Percentiles rank a stretch among this genome's conserved stretches.
Conservation (phyloP, 2,329 filamentous ascomycete genomes). For the Alternaria rosae region DNA sequence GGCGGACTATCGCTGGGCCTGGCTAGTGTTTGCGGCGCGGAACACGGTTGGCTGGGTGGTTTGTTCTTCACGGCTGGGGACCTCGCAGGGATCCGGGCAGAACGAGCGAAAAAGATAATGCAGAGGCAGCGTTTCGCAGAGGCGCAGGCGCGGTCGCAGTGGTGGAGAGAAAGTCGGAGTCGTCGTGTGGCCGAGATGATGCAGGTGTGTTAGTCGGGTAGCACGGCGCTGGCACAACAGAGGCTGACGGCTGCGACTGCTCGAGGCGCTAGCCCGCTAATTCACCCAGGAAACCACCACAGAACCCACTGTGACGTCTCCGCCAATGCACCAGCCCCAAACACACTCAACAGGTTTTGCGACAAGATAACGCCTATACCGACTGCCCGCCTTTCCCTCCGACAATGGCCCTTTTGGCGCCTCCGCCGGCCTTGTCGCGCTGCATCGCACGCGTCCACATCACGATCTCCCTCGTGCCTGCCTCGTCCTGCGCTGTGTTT, state of each 20-base stretch:
- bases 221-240: conserved; percentile 21
- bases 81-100: neutral
- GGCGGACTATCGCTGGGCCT: conserved; percentile 12
- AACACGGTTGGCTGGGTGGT: conserved; percentile 2
- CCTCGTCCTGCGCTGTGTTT: conserved; percentile 5
- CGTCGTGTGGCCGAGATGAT: neutral
- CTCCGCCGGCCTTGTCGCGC: neutral
- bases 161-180: neutral
- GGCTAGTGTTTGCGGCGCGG: conserved; percentile 3
- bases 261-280: conserved; percentile 12
- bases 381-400: neutral
- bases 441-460: too few species aligned
- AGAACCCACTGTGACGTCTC: conserved; percentile 20
- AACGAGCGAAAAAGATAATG: neutral
- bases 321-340: conserved; percentile 13
- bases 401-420: neutral
- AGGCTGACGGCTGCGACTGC: conserved; percentile 18
- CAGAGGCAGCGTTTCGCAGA: conserved; percentile 3
- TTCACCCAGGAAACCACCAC: conserved; percentile 15
- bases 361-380: conserved; percentile 1
- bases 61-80: conserved; percentile 5
- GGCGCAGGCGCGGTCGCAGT: neutral
- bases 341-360: conserved; percentile 18
- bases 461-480: neutral
- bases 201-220: conserved; percentile 14